Percentiles rank a stretch among this genome's conserved stretches.
These are phyloP conservation scores for Oryza rufipogon DNA, from an alignment of 176 grass and related monocot species.

Conservation along the genomic window DNA sequence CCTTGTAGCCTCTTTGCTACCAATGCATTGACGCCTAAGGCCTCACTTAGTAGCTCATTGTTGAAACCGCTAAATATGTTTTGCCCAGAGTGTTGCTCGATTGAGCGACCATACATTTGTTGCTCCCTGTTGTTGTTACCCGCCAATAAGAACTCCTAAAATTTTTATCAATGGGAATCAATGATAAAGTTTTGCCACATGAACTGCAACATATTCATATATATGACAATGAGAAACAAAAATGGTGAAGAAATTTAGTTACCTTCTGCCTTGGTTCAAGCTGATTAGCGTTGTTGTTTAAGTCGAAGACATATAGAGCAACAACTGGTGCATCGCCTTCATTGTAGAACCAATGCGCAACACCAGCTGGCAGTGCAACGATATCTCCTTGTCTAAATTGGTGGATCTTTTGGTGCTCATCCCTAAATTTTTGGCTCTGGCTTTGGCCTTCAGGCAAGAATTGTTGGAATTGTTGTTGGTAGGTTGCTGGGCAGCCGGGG, in stretches of 20 bases:
- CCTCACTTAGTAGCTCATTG: background rate
- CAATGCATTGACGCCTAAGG: conserved; percentile 28
- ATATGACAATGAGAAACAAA: background rate
- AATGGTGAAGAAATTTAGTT: background rate
- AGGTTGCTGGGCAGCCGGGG: conserved; percentile 8
- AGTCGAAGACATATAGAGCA: background rate
- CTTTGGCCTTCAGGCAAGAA: conserved; percentile 10
- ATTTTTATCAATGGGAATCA: background rate
- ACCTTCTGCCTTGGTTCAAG: background rate
- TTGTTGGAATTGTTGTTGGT: conserved; percentile 32
- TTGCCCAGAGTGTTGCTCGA: background rate
- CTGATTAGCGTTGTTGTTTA: background rate
- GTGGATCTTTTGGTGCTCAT: background rate
- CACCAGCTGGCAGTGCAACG: background rate
- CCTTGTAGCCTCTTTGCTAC: background rate
- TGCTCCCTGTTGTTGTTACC: conserved; percentile 35
- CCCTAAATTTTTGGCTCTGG: background rate
- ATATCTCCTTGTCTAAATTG: background rate
- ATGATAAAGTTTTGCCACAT: background rate
- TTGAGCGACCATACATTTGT: background rate
- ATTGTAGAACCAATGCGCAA: background rate
- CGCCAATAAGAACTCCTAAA: conserved; percentile 48
- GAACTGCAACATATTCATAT: background rate
- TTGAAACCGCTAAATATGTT: conserved; percentile 47
- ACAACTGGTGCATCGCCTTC: background rate